Evolutionary conservation across 2,329 filamentous ascomycete species (phyloP).

Genomic region (Ophiostoma sp.): DNA sequence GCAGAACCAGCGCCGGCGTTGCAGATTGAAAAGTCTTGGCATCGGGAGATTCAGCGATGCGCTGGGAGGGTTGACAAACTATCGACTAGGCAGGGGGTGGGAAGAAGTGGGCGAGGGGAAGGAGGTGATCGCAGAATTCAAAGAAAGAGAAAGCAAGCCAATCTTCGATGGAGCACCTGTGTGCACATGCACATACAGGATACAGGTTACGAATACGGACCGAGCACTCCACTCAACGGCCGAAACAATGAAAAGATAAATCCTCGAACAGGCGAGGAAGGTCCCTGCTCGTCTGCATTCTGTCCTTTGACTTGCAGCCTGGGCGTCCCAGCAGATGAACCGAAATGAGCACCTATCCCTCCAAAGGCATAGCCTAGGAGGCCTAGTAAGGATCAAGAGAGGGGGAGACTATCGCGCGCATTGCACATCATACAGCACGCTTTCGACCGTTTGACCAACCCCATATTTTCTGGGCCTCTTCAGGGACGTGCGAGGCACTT

Average conservation of each 20-base stretch:
- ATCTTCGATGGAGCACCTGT: background rate
- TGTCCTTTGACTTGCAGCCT: background rate
- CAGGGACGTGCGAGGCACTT: background rate
- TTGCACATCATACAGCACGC: background rate
- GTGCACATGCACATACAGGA: background rate
- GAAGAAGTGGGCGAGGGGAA: background rate
- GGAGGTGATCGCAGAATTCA: background rate
- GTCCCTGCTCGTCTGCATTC: background rate
- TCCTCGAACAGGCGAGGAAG: background rate
- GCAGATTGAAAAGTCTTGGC: constrained; percentile 21
- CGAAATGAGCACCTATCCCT: constrained; percentile 10
- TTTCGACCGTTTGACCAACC: background rate
- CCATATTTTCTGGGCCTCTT: background rate
- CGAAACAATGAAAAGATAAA: background rate
- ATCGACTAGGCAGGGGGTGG: background rate
- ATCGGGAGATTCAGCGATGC: constrained; percentile 16
- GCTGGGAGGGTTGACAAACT: background rate
- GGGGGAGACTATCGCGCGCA: background rate
- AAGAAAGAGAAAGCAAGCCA: background rate
- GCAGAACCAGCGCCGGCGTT: background rate
- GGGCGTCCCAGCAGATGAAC: background rate
- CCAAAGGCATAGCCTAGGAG: background rate
- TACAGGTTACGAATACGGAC: background rate
- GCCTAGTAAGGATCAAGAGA: background rate
- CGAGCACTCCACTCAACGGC: background rate